Conservation (phyloP, 208 protist genomes). For the Trypanosoma scelopori region DNA sequence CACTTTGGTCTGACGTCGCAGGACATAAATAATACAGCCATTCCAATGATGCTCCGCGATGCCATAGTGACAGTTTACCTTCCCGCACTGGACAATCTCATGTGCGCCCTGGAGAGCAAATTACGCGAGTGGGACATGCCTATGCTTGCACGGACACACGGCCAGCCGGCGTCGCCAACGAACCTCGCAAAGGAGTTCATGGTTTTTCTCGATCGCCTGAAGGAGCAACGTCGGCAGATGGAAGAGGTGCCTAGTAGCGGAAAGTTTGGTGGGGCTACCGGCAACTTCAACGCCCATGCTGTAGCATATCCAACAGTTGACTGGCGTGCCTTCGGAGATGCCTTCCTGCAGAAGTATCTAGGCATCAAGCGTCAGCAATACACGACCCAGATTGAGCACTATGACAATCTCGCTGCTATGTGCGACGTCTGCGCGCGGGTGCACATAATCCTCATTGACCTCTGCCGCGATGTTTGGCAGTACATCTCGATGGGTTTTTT, state of each 20-base stretch:
- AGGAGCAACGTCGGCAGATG: slow-evolving; percentile 69
- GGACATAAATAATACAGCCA: slow-evolving; percentile 97
- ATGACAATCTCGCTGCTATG: slow-evolving; percentile 92
- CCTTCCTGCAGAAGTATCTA: slow-evolving; percentile 83
- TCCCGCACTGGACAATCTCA: slow-evolving; percentile 58
- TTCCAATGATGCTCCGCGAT: slow-evolving; percentile 93
- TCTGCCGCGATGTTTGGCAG: slow-evolving; percentile 92
- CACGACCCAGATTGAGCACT: slow-evolving; percentile 96
- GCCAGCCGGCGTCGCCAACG: slow-evolving; percentile 94
- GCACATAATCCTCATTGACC: slow-evolving; percentile 94
- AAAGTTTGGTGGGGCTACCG: slow-evolving; percentile 95
- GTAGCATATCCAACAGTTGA: slow-evolving; percentile 86
- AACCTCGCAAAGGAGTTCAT: slow-evolving; percentile 92
- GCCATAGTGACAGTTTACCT: slow-evolving; percentile 75
- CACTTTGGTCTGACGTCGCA: slow-evolving; percentile 97
- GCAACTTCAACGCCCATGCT: slow-evolving; percentile 93
- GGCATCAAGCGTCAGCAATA: slow-evolving; percentile 78
- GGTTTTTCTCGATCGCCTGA: slow-evolving; percentile 91
- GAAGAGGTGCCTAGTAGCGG: slow-evolving; percentile 55
- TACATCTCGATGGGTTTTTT: slow-evolving; percentile 97
- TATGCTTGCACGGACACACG: slow-evolving; percentile 95
- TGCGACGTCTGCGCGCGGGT: slow-evolving; percentile 90
- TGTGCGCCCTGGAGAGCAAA: slow-evolving; percentile 53
- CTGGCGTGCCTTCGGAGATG: slow-evolving; percentile 82
- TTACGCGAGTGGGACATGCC: slow-evolving; percentile 75